Evolutionary conservation across 805 yeast genomes (phyloP).

Genomic region (Myxozyma melibiosi): DNA sequence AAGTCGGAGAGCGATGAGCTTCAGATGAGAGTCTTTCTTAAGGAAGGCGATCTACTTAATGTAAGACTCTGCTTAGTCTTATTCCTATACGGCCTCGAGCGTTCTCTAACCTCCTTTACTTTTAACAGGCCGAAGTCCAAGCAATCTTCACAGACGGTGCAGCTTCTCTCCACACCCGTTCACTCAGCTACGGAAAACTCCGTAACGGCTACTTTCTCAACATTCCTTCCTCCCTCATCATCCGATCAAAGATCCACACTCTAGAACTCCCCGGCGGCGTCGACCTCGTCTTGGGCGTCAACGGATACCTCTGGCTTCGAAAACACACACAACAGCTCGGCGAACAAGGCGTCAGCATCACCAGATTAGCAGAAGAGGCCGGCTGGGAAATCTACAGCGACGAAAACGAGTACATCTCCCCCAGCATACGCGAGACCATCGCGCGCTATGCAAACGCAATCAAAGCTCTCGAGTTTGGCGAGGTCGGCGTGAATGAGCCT

Average conservation of each 20-base stretch:
- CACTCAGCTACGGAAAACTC: constrained; percentile 90
- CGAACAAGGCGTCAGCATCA: constrained; percentile 24
- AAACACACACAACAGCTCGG: constrained; percentile 49
- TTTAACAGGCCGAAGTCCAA: constrained; percentile 77
- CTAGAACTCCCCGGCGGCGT: constrained; percentile 93
- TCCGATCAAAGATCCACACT: constrained; percentile 84
- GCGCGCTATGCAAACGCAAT: constrained; percentile 84
- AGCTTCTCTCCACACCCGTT: constrained; percentile 92
- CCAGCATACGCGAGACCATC: constrained; percentile 67
- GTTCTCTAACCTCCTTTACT: no score
- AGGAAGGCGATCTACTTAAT: constrained; percentile 93
- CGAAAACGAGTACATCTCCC: constrained; percentile 62
- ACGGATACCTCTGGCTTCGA: constrained; percentile 91
- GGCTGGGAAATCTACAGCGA: constrained; percentile 96
- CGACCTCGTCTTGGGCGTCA: constrained; percentile 86
- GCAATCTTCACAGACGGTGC: constrained; percentile 84
- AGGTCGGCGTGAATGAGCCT: constrained; percentile 82
- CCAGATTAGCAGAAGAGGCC: constrained; percentile 82
- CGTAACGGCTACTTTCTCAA: constrained; percentile 83
- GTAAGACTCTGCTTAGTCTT: constrained; percentile 43
- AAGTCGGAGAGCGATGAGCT: constrained; percentile 94
- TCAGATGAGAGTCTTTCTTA: constrained; percentile 90
- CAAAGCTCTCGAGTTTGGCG: constrained; percentile 77
- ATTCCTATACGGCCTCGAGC: no score
- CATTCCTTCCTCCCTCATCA: constrained; percentile 80